Percentiles rank a stretch among this genome's conserved stretches.
These are phyloP conservation scores for Biscogniauxia sp. DNA, from an alignment of 2,329 filamentous ascomycete genomes.

Conservation along the genomic window DNA sequence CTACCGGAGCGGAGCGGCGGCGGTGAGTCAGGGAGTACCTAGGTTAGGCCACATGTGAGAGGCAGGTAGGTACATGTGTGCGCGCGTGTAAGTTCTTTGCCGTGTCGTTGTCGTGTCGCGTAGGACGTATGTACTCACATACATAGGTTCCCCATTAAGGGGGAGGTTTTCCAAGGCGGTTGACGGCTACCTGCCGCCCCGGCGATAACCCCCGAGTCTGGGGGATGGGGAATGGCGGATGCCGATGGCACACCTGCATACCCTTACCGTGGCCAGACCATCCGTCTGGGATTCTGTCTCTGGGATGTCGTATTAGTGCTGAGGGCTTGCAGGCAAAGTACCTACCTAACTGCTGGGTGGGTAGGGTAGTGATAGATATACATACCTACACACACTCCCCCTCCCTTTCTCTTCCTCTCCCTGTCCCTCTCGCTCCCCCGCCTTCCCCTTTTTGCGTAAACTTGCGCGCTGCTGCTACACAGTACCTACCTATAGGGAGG, in stretches of 20 bases:
- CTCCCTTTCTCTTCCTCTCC: too few relatives aligned
- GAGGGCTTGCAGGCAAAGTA: neutral
- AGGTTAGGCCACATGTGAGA: neutral
- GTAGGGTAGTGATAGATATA: neutral
- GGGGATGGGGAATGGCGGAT: conserved; percentile 2
- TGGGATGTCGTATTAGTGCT: neutral
- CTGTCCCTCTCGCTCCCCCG: too few relatives aligned
- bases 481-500: neutral
- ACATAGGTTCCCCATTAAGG: too few relatives aligned
- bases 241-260: neutral
- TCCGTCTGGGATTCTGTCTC: neutral
- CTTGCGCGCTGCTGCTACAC: neutral
- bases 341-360: neutral
- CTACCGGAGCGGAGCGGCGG: neutral
- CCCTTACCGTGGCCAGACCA: neutral
- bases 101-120: neutral
- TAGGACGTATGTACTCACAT: neutral
- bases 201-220: neutral
- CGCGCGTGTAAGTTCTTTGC: neutral
- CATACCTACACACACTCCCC: neutral
- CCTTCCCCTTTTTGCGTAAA: neutral
- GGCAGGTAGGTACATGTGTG: neutral
- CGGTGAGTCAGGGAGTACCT: neutral
- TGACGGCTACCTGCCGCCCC: neutral
- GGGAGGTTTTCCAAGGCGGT: neutral